Evolutionary conservation across 495 filamentous ascomycete genomes (phyloP), one percentile per base, ranked within the genome.

Genomic region (Penicillium flavigenum): DNA sequence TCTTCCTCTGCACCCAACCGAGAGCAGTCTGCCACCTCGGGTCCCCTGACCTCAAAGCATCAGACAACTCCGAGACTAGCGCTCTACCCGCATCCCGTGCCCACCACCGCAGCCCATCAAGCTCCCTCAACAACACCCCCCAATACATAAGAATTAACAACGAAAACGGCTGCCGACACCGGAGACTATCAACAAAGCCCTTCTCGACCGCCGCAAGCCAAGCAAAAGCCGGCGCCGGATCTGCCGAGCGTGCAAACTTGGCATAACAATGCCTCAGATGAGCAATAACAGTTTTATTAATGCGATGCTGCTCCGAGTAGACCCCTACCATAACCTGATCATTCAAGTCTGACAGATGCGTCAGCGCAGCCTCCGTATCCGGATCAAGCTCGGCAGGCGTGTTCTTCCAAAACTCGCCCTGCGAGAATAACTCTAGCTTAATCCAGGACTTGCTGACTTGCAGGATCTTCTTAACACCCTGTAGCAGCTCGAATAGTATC

Each of bases 131-230:
- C 9, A 73, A 56, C 12, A 69, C 58, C 9, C 64, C 70, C 68
- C 68, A 73, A 31, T 69, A 55, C 47, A 62, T 66, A 10, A 73
- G 61, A 45, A 73, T 61, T 5, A 73, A 48, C 36, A 71, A 55
- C 1, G 51, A 39, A 22, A 73, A 63, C 9, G 65, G 62, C 32
- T 66, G 63, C 10, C 66, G 57, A 36, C 59, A 52, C 9, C 61
- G 59, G 0, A 73, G 31, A 1, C 57, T 48, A 24, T 67, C 53
- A 10, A 69, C 61, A 44, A 69, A 71, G 0, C 55, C 68, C 20
- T 65, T 67, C 17, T 71, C 62, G 12, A 71, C 66, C 0, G 53
- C 56, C 3, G 55, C 64, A 16, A 73, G 57, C 70, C 70, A 73
- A 12, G 68, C 63, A 17, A 73, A 54, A 2, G 65, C 61, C 10